Evolutionary conservation across 23 red algal species (phyloP), one percentile per base, ranked within the genome.

Genomic region (Gracilariopsis chorda): DNA sequence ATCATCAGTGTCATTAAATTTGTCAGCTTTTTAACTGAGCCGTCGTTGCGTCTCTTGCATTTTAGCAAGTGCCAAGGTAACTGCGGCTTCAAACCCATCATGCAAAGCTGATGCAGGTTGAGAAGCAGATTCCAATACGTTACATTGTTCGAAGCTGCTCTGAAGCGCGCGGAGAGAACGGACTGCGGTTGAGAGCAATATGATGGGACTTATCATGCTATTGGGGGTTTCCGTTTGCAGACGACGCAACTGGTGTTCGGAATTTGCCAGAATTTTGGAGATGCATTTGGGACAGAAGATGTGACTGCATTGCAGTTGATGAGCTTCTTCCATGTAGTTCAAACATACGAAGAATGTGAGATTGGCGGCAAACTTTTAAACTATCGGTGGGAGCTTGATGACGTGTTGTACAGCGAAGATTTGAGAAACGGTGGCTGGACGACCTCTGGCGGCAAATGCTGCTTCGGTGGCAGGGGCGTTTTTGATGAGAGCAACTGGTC

Each of bases 301-400:
- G 56, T 89, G 85, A 13, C 85, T 63, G 72, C 85, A 89, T 34
- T 78, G 65, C 12, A 89, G 85, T 36, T 89, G 85, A 14, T 69
- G 65, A 4, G 85, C 85, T 11, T 78, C 41, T 1, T 63, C 14
- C 85, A 89, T 89, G 14, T 29, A 25, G 9, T 78, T 51, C 17
- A 89, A 69, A 65, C 85, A 89, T 12, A 89, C 40, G 48, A 69
- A 51, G 58, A 67, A 89, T 0, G 85, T 89, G 47, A 89, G 33
- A 20, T 27, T 61, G 49, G 9, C 7, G 5, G 48, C 4, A 8
- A 89, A 57, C 19, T 75, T 43, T 6, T 89, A 48, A 25, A 78
- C 72, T 14, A 89, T 29, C 33, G 68, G 68, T 19, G 40, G 19
- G 3, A 73, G 67, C 7, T 36, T 13, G 67, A 36, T 36, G 20